Percentiles rank a stretch among this genome's conserved stretches.
These are phyloP conservation scores for Gossypium ekmanianum DNA, from an alignment of 345 rosid species.

Conservation along the genomic window DNA sequence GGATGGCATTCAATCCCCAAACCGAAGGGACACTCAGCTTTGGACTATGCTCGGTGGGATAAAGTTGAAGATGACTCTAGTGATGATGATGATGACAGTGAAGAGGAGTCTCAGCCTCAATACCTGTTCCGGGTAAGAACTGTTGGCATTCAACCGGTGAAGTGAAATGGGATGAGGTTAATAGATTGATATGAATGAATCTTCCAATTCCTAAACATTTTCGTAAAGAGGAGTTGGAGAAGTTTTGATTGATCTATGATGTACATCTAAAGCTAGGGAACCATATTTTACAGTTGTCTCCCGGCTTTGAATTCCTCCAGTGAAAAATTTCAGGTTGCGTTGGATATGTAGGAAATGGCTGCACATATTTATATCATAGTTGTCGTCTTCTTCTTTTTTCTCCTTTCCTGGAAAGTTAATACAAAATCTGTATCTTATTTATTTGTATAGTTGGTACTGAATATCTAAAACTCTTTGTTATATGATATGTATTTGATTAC, in stretches of 20 bases:
- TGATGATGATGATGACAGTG: constrained; percentile 61
- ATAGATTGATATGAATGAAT: background rate
- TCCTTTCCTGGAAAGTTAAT: background rate
- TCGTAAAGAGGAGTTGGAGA: constrained; percentile 1
- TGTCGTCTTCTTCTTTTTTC: no score
- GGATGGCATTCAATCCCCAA: constrained; percentile 95
- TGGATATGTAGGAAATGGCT: background rate
- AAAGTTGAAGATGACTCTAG: constrained; percentile 75
- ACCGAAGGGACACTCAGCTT: constrained; percentile 90
- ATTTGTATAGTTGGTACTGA: background rate
- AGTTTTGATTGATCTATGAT: background rate
- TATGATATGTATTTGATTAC: background rate
- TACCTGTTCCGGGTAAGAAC: constrained; percentile 81
- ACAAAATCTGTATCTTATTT: background rate
- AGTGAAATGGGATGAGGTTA: constrained; percentile 34
- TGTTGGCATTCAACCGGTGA: constrained; percentile 70
- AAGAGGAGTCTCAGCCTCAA: constrained; percentile 61
- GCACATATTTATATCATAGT: background rate
- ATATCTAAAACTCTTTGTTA: background rate
- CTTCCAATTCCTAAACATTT: background rate
- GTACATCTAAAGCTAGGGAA: constrained; percentile 5
- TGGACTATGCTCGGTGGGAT: constrained; percentile 89
- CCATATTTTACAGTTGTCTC: background rate
- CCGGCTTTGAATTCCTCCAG: background rate
- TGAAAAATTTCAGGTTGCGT: background rate